Evolutionary conservation across 495 filamentous ascomycete genomes (phyloP), one percentile per base, ranked within the genome.

Genomic region (Amniculicola lignicola): DNA sequence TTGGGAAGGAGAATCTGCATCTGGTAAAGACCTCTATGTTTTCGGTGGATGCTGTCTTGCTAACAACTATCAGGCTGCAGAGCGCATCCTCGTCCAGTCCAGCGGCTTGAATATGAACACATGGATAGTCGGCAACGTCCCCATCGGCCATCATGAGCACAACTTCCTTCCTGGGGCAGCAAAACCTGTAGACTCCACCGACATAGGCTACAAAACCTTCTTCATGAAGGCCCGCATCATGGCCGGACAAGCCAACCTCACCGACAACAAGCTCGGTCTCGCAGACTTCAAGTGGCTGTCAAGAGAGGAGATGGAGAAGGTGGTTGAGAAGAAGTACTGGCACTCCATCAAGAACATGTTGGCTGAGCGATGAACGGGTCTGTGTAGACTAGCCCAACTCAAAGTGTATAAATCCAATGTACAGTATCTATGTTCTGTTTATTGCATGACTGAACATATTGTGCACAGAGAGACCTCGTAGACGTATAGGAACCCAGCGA

Each of bases 21-120:
- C 74, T 86, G 77, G 94, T 96, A 72, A 65, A 83, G 78, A 28
- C 27, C 15, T 25, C 12, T 14, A 19, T 22, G 18, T 16, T 41
- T 25, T 2, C 1, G 2, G 31, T 10, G 14, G 9, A 21, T 12
- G 11, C 24, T 60, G 10, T 4, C 6, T 48, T 41, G 21, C 51
- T 59, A 56, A 59, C 24, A 18, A 23, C 19, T 18, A 31, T 25
- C 63, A 98, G 94, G 87, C 87, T 25, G 92, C 92, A 38, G 80
- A 86, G 57, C 82, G 90, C 42, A 81, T 86, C 54, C 78, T 97
- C 4, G 69, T 79, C 38, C 81, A 90, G 59, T 74, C 89, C 11
- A 89, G 82, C 11, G 93, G 93, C 54, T 70, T 86, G 24, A 96
- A 99, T 78, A 97, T 99, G 92, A 96, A 97, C 76, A 96, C 90